Percentiles rank a stretch among this genome's conserved stretches.
phyloP scores from a whole-genome alignment of 495 filamentous ascomycete species.

The Penicillium crystallinum region DNA sequence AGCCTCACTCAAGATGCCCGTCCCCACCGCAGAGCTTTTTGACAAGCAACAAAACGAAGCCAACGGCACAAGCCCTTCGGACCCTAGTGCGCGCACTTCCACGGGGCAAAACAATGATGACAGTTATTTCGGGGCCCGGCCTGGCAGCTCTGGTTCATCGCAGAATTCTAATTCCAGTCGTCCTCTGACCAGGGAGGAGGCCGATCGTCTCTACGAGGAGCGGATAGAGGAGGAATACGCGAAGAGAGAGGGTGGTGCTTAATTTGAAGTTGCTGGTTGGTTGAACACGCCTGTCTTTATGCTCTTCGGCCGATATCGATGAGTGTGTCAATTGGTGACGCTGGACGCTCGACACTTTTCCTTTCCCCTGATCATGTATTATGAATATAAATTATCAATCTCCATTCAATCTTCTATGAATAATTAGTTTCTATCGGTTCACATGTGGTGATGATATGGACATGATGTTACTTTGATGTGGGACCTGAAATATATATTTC shows the following conservation, averaged over 20 bases:
- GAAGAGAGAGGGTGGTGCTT: constrained; percentile 69
- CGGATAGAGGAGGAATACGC: constrained; percentile 75
- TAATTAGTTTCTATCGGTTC: neutral
- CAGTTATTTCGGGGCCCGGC: constrained; percentile 7
- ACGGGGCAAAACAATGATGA: constrained; percentile 7
- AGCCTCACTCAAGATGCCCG: constrained; percentile 24
- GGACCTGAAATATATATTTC: no score
- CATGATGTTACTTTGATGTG: no score
- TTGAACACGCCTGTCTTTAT: neutral
- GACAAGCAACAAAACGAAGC: constrained; percentile 12
- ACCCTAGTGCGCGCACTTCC: constrained; percentile 5
- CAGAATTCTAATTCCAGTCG: constrained; percentile 17
- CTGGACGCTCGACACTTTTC: neutral
- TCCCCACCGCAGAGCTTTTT: constrained; percentile 21
- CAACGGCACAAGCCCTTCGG: constrained; percentile 11
- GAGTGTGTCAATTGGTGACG: neutral
- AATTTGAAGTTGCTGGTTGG: neutral
- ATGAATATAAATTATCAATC: neutral
- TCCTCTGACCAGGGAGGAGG: constrained; percentile 47
- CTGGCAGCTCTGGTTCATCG: constrained; percentile 13
- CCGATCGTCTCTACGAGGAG: constrained; percentile 61
- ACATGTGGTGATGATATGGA: neutral
- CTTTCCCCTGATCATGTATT: neutral
- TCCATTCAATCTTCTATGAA: neutral
- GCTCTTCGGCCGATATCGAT: neutral